Conservation (phyloP, 2,329 filamentous ascomycete genomes). For the Sporothrix brasiliensis region DNA sequence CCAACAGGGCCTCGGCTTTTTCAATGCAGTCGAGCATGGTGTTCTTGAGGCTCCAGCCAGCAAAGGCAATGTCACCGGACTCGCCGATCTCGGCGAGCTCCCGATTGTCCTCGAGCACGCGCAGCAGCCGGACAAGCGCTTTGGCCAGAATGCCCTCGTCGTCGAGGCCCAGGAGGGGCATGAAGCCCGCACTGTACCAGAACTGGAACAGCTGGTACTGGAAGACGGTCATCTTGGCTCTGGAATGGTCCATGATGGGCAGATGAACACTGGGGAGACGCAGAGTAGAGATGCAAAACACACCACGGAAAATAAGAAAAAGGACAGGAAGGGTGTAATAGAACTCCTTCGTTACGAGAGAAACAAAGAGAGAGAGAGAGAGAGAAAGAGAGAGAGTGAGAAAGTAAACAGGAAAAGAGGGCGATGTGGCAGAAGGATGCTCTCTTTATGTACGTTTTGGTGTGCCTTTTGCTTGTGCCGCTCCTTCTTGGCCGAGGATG, state of each 20-base stretch:
- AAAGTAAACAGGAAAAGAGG: neutral
- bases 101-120: constrained; percentile 27
- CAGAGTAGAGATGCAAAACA: neutral
- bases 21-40: constrained; percentile 34
- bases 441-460: neutral
- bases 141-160: constrained; percentile 16
- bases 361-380: neutral
- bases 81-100: neutral
- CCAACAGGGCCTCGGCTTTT: constrained; percentile 27
- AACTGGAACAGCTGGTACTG: constrained; percentile 32
- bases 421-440: neutral
- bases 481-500: neutral
- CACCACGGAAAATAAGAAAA: neutral
- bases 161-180: constrained; percentile 30
- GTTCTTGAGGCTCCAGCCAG: constrained; percentile 32
- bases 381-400: no score
- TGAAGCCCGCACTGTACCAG: constrained; percentile 32
- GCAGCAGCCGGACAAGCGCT: constrained; percentile 28
- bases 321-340: neutral
- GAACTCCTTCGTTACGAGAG: neutral
- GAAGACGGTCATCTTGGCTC: constrained; percentile 24
- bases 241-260: constrained; percentile 15
- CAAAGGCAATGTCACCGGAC: constrained; percentile 22
- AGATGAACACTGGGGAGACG: neutral
- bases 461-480: neutral